Conservation (phyloP, 805 yeast species). For the Wickerhamiella kurtzmanii region DNA sequence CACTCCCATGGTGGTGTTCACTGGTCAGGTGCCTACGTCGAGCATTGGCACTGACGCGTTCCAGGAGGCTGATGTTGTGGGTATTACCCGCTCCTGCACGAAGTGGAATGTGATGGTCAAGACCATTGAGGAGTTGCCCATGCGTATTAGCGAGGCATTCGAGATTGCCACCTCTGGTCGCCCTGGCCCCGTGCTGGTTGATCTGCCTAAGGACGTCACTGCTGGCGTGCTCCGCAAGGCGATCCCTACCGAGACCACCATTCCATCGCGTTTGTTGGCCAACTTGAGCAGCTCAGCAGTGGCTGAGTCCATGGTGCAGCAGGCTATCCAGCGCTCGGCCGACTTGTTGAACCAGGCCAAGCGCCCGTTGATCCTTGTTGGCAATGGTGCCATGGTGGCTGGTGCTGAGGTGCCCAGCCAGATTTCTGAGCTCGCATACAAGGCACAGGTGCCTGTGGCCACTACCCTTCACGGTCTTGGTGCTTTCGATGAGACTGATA, state of each 20-base stretch:
- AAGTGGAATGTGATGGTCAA: conserved; percentile 99
- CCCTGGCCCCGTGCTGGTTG: conserved; percentile 97
- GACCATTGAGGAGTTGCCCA: conserved; percentile 83
- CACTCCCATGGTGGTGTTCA: conserved; percentile 88
- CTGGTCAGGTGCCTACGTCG: conserved; percentile 93
- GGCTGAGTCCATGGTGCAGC: conserved; percentile 53
- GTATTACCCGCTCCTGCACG: conserved; percentile 93
- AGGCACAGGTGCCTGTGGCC: conserved; percentile 89
- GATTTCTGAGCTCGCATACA: conserved; percentile 74
- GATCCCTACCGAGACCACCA: conserved; percentile 77
- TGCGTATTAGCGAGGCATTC: conserved; percentile 93
- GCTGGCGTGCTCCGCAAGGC: conserved; percentile 78
- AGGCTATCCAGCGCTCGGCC: conserved; percentile 66
- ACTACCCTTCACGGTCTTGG: conserved; percentile 92
- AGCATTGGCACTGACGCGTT: conserved; percentile 98
- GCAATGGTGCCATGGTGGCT: conserved; percentile 72
- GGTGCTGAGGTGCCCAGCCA: conserved; percentile 55
- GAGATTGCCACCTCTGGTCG: conserved; percentile 93
- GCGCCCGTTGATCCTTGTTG: conserved; percentile 80
- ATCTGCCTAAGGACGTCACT: conserved; percentile 95
- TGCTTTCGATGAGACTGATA: conserved; percentile 83
- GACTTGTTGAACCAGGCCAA: conserved; percentile 66
- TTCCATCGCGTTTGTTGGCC: conserved; percentile 44
- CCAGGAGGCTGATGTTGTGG: conserved; percentile 97
- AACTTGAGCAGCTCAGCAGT: conserved; percentile 58